These are phyloP conservation scores for Picocystis sp. DNA, from an alignment of 163 green algal genomes.

Conservation along the genomic window DNA sequence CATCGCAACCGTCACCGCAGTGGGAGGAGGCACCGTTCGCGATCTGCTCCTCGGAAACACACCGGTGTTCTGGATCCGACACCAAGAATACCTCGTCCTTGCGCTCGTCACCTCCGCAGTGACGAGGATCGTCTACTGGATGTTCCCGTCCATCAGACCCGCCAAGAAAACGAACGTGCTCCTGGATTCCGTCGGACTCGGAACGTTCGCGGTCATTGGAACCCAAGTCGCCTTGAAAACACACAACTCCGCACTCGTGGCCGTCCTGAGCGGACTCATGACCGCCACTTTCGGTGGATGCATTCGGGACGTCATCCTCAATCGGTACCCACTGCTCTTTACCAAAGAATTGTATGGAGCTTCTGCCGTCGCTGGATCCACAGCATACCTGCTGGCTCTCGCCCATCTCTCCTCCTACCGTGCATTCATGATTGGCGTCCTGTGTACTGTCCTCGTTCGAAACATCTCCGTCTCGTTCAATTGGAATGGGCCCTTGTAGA, in stretches of 20 bases:
- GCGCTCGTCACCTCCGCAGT: conserved; percentile 2
- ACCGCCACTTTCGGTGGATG: conserved; percentile 17
- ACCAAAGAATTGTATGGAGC: conserved; percentile 3
- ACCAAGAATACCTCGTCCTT: conserved; percentile 16
- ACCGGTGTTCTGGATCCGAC: conserved; percentile 16
- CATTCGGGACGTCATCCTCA: conserved; percentile 15
- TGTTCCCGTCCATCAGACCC: conserved; percentile 8
- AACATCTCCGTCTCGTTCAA: too few relatives aligned
- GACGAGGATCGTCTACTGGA: background rate
- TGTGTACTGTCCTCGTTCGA: too few relatives aligned
- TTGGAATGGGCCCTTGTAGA: too few relatives aligned
- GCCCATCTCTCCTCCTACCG: too few relatives aligned
- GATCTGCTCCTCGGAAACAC: conserved; percentile 14
- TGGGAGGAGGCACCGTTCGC: conserved; percentile 14
- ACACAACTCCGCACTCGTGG: background rate
- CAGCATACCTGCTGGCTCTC: too few relatives aligned
- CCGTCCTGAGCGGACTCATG: conserved; percentile 10
- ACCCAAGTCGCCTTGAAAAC: conserved; percentile 2
- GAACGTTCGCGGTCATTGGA: conserved; percentile 14
- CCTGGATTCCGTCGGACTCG: conserved; percentile 12
- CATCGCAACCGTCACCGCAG: conserved; percentile 12
- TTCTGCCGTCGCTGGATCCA: too few relatives aligned
- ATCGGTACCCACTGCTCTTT: conserved; percentile 12
- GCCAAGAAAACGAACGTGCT: conserved; percentile 4
- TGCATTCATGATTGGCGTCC: too few relatives aligned